These are phyloP conservation scores for Arabidopsis suecica DNA, from an alignment of 345 rosid species.

Conservation along the genomic window DNA sequence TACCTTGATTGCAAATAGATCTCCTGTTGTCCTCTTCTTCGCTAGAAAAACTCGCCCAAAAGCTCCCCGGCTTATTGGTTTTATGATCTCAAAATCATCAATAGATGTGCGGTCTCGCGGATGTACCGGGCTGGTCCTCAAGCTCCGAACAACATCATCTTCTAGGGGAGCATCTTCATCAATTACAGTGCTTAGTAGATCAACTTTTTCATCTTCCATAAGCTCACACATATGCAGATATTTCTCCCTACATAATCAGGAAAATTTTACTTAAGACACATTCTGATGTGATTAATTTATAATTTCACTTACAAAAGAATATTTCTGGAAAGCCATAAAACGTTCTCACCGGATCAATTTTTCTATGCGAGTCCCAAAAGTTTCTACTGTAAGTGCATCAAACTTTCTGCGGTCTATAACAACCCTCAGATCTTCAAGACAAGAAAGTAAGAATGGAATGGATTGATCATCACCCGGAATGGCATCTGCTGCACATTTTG, in stretches of 20 bases:
- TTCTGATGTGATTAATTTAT: background rate
- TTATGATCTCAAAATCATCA: slow-evolving; percentile 98
- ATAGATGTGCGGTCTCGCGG: slow-evolving; percentile 94
- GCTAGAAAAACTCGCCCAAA: slow-evolving; percentile 99
- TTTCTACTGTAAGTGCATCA: slow-evolving; percentile 94
- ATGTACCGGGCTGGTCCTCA: slow-evolving; percentile 94
- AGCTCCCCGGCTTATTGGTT: slow-evolving; percentile 99
- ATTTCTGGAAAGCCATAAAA: slow-evolving; percentile 13
- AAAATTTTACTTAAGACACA: slow-evolving; percentile 23
- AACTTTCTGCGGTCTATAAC: slow-evolving; percentile 89
- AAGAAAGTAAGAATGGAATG: slow-evolving; percentile 68
- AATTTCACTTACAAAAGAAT: background rate
- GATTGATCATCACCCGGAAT: slow-evolving; percentile 82
- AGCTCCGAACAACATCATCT: slow-evolving; percentile 93
- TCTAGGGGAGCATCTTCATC: slow-evolving; percentile 98
- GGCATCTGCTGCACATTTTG: slow-evolving; percentile 86
- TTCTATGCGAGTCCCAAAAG: slow-evolving; percentile 95
- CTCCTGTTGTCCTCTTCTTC: slow-evolving; percentile 97
- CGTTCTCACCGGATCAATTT: slow-evolving; percentile 74
- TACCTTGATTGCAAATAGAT: slow-evolving; percentile 98
- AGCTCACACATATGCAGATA: slow-evolving; percentile 95
- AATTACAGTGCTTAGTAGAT: slow-evolving; percentile 80
- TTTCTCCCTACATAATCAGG: slow-evolving; percentile 73
- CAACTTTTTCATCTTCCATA: slow-evolving; percentile 88
- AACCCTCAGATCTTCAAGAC: slow-evolving; percentile 82